Conservation (phyloP, 31 red algal species). For the Endocladia muricata region DNA sequence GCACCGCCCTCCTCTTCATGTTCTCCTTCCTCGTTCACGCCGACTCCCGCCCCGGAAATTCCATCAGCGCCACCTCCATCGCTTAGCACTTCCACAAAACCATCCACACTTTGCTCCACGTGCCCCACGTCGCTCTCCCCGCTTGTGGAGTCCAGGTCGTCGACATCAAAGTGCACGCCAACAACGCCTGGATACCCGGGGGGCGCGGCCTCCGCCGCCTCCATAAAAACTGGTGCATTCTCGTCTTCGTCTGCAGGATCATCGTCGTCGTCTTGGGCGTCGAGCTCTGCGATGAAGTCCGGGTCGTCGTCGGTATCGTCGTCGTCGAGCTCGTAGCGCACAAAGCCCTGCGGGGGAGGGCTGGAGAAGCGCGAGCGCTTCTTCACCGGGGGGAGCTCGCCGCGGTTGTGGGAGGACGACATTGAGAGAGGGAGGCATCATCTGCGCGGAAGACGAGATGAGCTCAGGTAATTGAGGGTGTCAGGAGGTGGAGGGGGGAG, state of each 20-base stretch:
- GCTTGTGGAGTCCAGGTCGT: slow-evolving; percentile 2
- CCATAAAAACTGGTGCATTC: background rate
- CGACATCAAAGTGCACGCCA: slow-evolving; percentile 1
- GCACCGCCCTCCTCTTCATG: background rate
- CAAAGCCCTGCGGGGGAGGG: background rate
- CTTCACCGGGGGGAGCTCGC: too few species aligned
- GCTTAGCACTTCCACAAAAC: too few species aligned
- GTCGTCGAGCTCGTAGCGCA: slow-evolving; percentile 14
- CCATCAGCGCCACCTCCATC: background rate
- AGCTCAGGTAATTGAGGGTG: too few species aligned
- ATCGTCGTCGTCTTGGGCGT: background rate
- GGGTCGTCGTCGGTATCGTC: slow-evolving; percentile 13
- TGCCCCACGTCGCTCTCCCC: background rate
- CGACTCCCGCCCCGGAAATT: too few species aligned
- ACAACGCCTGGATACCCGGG: background rate
- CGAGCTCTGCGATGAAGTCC: background rate
- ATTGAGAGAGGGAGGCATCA: too few species aligned
- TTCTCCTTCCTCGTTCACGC: background rate
- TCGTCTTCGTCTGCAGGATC: background rate
- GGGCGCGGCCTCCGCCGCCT: background rate
- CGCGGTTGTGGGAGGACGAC: too few species aligned
- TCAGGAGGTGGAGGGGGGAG: too few species aligned
- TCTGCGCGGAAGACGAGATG: too few species aligned
- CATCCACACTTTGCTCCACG: too few species aligned
- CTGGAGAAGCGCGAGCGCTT: background rate